Conservation (phyloP, 768 basidiomycete species). For the Polyporus arcularius region DNA sequence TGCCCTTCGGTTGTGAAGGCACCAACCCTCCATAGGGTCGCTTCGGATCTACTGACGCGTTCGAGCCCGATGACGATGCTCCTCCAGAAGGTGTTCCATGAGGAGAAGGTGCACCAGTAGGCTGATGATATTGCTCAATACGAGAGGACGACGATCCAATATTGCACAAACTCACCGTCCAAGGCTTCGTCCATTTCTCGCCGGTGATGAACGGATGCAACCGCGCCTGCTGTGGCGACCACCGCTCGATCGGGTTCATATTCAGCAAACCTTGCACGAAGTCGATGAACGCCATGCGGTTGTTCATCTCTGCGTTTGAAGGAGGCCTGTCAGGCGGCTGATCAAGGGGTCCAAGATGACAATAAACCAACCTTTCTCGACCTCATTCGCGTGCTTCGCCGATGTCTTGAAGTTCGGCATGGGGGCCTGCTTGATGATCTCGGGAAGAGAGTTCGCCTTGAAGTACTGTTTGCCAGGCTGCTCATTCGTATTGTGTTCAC, state of each 20-base stretch:
- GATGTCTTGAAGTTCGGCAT: constrained; percentile 82
- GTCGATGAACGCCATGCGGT: constrained; percentile 93
- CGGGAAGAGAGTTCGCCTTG: constrained; percentile 88
- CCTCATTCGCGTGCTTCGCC: constrained; percentile 67
- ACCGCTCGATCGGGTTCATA: constrained; percentile 91
- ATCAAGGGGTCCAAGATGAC: background rate
- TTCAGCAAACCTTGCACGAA: constrained; percentile 94
- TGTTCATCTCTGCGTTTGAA: constrained; percentile 74
- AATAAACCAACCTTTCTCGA: constrained; percentile 77
- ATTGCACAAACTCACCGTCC: constrained; percentile 51
- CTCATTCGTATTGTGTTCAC: constrained; percentile 93
- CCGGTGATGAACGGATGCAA: constrained; percentile 98
- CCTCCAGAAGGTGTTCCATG: constrained; percentile 3
- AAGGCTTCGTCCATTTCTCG: constrained; percentile 90
- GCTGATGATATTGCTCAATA: constrained; percentile 15
- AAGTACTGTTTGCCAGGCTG: constrained; percentile 99
- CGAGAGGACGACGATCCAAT: background rate
- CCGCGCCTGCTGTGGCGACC: constrained; percentile 96
- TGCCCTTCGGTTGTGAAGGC: constrained; percentile 83
- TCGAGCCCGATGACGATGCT: constrained; percentile 35
- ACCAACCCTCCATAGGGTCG: constrained; percentile 93
- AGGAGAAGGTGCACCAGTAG: constrained; percentile 19
- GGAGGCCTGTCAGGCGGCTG: background rate
- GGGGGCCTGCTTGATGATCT: constrained; percentile 96
- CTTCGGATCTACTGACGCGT: constrained; percentile 60